phyloP scores from a whole-genome alignment of 768 basidiomycete species.

The Panellus pusillus region DNA sequence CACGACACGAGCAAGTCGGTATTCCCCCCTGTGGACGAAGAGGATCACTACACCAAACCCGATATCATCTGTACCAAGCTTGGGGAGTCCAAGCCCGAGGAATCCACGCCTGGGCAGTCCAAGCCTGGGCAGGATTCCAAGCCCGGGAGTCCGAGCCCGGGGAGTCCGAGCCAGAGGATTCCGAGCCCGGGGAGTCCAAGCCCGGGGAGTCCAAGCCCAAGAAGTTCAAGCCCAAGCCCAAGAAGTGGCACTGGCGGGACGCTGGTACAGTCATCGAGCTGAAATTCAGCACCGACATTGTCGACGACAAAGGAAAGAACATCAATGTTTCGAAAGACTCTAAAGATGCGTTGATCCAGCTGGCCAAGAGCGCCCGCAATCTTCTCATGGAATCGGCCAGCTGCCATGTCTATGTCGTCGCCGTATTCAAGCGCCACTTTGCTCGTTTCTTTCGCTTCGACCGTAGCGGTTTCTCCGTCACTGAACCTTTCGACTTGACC shows the following conservation, averaged over 20 bases:
- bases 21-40: not conserved
- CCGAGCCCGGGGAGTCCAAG: not conserved
- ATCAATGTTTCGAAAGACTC: not conserved
- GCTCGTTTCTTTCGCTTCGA: slow-evolving; percentile 14
- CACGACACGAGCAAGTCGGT: not conserved
- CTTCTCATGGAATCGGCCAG: slow-evolving; percentile 1
- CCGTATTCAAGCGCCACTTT: not conserved
- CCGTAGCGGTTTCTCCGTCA: slow-evolving; percentile 9
- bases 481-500: not conserved
- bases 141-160: too few relatives aligned
- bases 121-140: too few relatives aligned
- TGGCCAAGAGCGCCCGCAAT: slow-evolving; percentile 5
- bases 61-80: not conserved
- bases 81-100: not conserved
- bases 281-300: slow-evolving; percentile 1
- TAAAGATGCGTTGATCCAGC: not conserved
- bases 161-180: too few relatives aligned
- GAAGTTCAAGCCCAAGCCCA: not conserved
- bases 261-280: slow-evolving; percentile 8
- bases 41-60: not conserved
- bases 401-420: slow-evolving; percentile 4
- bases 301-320: not conserved
- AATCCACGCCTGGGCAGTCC: too few relatives aligned
- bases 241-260: not conserved
- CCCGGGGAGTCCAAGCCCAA: too few relatives aligned